These are phyloP conservation scores for Penicillium psychrosexuale DNA, from an alignment of 2,329 filamentous ascomycete genomes.

Conservation along the genomic window DNA sequence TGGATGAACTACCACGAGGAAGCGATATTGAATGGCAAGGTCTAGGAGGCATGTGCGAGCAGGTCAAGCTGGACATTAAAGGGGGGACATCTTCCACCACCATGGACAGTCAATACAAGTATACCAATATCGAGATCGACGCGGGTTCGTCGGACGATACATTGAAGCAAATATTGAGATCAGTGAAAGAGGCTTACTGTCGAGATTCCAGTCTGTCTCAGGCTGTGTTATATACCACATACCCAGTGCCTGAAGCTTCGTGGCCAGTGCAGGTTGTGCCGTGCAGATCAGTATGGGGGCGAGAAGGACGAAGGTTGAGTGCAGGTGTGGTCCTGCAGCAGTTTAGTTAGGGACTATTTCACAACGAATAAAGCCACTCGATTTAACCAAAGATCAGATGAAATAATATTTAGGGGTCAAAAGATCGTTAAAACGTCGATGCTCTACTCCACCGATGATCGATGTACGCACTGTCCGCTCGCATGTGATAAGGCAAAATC, in stretches of 20 bases:
- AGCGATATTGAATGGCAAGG: conserved; percentile 83
- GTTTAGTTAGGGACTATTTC: conserved; percentile 3
- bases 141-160: conserved; percentile 12
- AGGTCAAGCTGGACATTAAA: conserved; percentile 22
- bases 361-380: neutral
- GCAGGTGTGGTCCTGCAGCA: conserved; percentile 39
- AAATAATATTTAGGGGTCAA: neutral
- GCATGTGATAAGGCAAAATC: conserved; percentile 27
- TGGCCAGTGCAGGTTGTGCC: conserved; percentile 41
- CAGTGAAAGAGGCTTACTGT: conserved; percentile 22
- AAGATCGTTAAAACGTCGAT: neutral
- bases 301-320: conserved; percentile 31
- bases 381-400: neutral
- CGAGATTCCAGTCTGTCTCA: conserved; percentile 22
- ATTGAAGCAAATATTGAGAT: conserved; percentile 24
- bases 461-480: conserved; percentile 8
- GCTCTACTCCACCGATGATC: neutral
- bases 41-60: conserved; percentile 52
- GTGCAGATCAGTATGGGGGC: conserved; percentile 42
- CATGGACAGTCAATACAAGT: conserved; percentile 24
- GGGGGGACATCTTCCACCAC: conserved; percentile 21
- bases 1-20: conserved; percentile 70
- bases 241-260: conserved; percentile 18
- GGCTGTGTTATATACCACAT: conserved; percentile 37
- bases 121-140: conserved; percentile 34